Evolutionary conservation across 163 green algal species (phyloP).

Genomic region (Dunaliella salina): DNA sequence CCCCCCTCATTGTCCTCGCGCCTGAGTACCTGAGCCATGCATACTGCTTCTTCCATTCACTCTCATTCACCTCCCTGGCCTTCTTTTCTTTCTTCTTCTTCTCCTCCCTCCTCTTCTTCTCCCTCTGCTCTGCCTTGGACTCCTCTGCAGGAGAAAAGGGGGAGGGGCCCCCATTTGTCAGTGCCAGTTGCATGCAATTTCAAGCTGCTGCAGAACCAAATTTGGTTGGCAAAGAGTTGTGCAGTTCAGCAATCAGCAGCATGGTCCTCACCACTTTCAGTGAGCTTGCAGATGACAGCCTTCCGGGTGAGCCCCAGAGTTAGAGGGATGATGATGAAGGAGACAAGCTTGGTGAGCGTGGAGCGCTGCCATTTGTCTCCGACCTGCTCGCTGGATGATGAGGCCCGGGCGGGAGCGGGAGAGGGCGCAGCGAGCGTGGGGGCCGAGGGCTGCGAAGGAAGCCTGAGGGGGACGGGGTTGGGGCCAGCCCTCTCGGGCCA

Average conservation of each 20-base stretch:
- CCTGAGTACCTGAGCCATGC: no score
- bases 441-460: neutral
- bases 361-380: neutral
- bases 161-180: no score
- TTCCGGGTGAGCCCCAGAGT: neutral
- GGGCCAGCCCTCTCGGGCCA: neutral
- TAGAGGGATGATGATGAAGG: neutral
- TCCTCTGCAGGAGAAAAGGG: no score
- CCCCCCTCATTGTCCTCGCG: neutral
- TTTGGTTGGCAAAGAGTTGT: no score
- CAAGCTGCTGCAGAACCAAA: no score
- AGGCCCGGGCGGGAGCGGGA: neutral
- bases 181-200: no score
- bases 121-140: no score
- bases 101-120: no score
- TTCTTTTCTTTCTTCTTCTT: no score
- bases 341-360: neutral
- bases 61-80: no score
- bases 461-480: neutral
- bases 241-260: no score
- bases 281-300: neutral
- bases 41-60: no score
- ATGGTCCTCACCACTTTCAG: neutral
- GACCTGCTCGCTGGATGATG: neutral
- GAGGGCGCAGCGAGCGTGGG: neutral